Conservation (phyloP, 2,329 filamentous ascomycete species). For the Paramyrothecium roridum region DNA sequence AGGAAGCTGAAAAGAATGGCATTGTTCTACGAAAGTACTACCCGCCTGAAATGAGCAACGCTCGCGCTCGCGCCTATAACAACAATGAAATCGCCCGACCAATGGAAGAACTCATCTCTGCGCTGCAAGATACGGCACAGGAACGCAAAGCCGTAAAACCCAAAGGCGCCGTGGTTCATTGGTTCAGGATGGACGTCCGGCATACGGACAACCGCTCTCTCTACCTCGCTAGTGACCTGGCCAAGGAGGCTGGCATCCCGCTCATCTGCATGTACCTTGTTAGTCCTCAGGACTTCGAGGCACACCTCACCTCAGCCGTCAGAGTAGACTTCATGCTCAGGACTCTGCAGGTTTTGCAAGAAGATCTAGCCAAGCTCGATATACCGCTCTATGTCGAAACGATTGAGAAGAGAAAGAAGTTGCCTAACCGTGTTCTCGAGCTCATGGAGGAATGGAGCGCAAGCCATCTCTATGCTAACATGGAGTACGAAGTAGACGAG, state of each 20-base stretch:
- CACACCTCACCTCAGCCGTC: slow-evolving; percentile 69
- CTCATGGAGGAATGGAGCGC: slow-evolving; percentile 70
- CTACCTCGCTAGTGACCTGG: slow-evolving; percentile 60
- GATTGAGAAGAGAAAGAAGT: slow-evolving; percentile 59
- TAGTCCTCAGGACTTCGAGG: slow-evolving; percentile 80
- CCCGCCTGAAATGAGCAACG: slow-evolving; percentile 81
- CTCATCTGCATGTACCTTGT: slow-evolving; percentile 76
- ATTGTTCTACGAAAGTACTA: slow-evolving; percentile 76
- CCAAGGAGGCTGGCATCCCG: slow-evolving; percentile 65
- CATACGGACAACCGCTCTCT: slow-evolving; percentile 71
- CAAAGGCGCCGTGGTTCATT: slow-evolving; percentile 71
- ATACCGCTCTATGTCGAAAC: slow-evolving; percentile 79
- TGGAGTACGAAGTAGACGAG: slow-evolving; percentile 92
- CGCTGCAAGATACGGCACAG: slow-evolving; percentile 57
- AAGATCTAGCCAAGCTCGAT: slow-evolving; percentile 65
- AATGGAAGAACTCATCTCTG: slow-evolving; percentile 62
- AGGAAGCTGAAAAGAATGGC: slow-evolving; percentile 49
- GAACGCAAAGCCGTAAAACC: slow-evolving; percentile 48
- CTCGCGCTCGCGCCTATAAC: slow-evolving; percentile 71
- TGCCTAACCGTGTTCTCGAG: slow-evolving; percentile 60
- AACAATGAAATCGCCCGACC: slow-evolving; percentile 67
- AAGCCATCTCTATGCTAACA: slow-evolving; percentile 74
- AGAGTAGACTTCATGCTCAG: slow-evolving; percentile 81
- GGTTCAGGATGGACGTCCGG: slow-evolving; percentile 85
- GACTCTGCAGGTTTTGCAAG: slow-evolving; percentile 61